A percentile compares a stretch with the other conserved stretches of the same genome.
These are phyloP conservation scores for Mitragyna speciosa DNA, from an alignment of 257 asterid genomes.

Conservation along the genomic window DNA sequence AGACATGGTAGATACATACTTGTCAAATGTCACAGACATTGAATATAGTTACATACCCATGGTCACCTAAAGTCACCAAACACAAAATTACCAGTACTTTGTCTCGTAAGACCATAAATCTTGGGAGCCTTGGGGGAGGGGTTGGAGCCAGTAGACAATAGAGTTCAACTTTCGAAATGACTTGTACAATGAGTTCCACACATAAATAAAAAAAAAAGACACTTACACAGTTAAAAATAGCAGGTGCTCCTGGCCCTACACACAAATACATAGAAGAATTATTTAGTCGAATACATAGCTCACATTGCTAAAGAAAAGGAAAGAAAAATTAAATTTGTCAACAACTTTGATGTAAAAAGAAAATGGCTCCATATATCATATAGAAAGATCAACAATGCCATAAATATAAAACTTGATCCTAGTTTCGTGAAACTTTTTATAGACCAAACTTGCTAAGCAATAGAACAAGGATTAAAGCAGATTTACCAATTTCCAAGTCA, in stretches of 20 bases:
- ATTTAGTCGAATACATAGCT: constrained; percentile 10
- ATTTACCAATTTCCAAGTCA: constrained; percentile 85
- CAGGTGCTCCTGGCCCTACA: constrained; percentile 93
- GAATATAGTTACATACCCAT: no score
- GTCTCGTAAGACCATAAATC: neutral
- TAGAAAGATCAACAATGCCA: neutral
- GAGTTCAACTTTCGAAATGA: neutral
- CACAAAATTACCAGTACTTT: neutral
- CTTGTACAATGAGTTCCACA: neutral
- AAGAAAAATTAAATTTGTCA: neutral
- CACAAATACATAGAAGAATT: neutral
- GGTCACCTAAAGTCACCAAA: neutral
- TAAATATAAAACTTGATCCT: neutral
- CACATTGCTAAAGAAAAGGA: neutral
- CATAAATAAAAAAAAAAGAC: constrained; percentile 16
- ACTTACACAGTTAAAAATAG: constrained; percentile 79
- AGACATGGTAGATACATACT: neutral
- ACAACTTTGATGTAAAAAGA: neutral
- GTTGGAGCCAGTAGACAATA: neutral
- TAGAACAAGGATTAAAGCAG: neutral
- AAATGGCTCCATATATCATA: neutral
- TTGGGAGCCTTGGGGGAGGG: neutral
- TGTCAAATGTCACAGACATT: neutral
- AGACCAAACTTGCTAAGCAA: neutral
- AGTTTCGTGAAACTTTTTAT: neutral